Conservation (phyloP, 2,329 filamentous ascomycete genomes). For the Diaporthe vexans region DNA sequence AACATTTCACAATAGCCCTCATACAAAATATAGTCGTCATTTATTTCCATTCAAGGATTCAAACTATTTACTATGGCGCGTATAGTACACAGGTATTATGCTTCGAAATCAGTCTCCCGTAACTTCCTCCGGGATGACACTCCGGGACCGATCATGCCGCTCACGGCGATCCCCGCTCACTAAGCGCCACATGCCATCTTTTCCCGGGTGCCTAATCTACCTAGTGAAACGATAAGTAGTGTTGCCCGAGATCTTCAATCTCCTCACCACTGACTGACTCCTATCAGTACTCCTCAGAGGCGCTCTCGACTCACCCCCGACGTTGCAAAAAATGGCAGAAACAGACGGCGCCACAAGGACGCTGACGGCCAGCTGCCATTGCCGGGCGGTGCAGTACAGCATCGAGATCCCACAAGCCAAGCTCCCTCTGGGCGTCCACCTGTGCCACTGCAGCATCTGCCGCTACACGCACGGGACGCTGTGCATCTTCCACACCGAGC, state of each 20-base stretch:
- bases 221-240: background rate
- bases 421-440: slow-evolving; percentile 58
- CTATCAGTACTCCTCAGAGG: too few species aligned
- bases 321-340: too few species aligned
- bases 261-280: too few species aligned
- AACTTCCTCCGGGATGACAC: too few species aligned
- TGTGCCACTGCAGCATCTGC: slow-evolving; percentile 63
- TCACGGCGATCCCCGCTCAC: slow-evolving; percentile 4
- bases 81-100: too few species aligned
- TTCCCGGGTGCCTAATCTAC: slow-evolving; percentile 6
- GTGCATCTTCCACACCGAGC: slow-evolving; percentile 56
- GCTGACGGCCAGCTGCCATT: slow-evolving; percentile 61
- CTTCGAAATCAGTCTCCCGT: too few species aligned
- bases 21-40: background rate
- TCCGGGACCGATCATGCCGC: too few species aligned
- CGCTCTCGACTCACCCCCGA: too few species aligned
- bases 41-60: too few species aligned
- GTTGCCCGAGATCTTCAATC: background rate
- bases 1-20: too few species aligned
- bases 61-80: too few species aligned
- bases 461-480: slow-evolving; percentile 58
- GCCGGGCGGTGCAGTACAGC: slow-evolving; percentile 58
- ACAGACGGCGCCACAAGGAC: slow-evolving; percentile 46
- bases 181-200: slow-evolving; percentile 3
- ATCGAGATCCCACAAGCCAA: slow-evolving; percentile 54